phyloP scores from a whole-genome alignment of 2,329 filamentous ascomycete genomes.

The Fusarium bactridioides region DNA sequence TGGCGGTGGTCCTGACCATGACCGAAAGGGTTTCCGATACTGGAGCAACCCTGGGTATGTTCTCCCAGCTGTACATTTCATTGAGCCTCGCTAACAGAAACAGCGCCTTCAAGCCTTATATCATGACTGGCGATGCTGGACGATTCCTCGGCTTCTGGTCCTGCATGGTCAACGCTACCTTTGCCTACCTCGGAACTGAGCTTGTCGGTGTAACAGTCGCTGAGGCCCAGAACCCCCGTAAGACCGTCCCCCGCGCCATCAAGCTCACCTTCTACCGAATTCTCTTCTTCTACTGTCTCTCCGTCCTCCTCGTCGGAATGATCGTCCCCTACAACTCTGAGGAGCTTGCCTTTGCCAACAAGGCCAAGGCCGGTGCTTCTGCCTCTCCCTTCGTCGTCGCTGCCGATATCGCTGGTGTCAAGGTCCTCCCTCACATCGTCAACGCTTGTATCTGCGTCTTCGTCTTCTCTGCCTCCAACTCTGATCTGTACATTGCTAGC shows the following conservation, averaged over 20 bases:
- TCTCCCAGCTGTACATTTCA: rapidly evolving
- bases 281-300: slow-evolving; percentile 79
- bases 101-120: slow-evolving; percentile 49
- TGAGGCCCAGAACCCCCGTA: slow-evolving; percentile 81
- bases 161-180: slow-evolving; percentile 78
- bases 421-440: slow-evolving; percentile 69
- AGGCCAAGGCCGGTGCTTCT: slow-evolving; percentile 46
- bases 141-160: slow-evolving; percentile 72
- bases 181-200: slow-evolving; percentile 81
- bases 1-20: slow-evolving; percentile 70
- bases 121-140: slow-evolving; percentile 48
- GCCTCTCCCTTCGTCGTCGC: slow-evolving; percentile 79
- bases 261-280: slow-evolving; percentile 85
- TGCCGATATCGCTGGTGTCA: slow-evolving; percentile 69
- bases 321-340: slow-evolving; percentile 75
- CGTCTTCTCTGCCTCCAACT: slow-evolving; percentile 80
- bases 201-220: slow-evolving; percentile 81
- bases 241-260: slow-evolving; percentile 79
- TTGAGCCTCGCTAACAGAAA: background rate
- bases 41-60: slow-evolving; percentile 64
- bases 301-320: slow-evolving; percentile 78
- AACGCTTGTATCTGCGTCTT: slow-evolving; percentile 80
- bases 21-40: slow-evolving; percentile 71
- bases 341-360: slow-evolving; percentile 66
- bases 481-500: slow-evolving; percentile 78